Evolutionary conservation across 768 basidiomycete species (phyloP), one percentile per base, ranked within the genome.

Genomic region (Lactarius indigo): DNA sequence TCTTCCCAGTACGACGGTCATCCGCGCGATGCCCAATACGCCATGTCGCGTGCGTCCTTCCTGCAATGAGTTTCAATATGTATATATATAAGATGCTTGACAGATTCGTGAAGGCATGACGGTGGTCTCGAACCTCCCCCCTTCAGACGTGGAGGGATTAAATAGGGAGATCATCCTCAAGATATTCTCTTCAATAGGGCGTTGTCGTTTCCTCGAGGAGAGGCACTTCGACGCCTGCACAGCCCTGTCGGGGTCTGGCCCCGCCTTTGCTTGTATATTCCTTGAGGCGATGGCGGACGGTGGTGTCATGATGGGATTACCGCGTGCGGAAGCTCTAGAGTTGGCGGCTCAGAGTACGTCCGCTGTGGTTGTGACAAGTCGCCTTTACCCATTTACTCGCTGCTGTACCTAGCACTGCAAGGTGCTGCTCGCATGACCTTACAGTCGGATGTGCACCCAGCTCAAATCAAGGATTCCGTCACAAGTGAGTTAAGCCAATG

Each of bases 41-140:
- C 95, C 97, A 23, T 94, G 92, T 80, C 92, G 92, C 77, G 96
- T 95, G 68, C 65, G 85, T 71, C 28, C 7, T n/a, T 13, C 6
- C 13, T 17, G 41, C 44, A 47, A 13, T 13, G 17, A 18, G n/a
- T 18, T 7, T 31, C 3, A 30, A 5, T 12, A 7, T n/a, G n/a
- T 20, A 31, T 47, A 18, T 17, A n/a, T 15, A 33, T n/a, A 5
- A 26, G 28, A 18, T 20, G 13, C 39, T 20, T 56, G 41, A 57
- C 68, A 99, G 97, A 98, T 99, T 74, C 90, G 97, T 26, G 96
- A 98, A 79, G 97, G 97, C 65, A 98, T 99, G 97, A 98, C 96
- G 1, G 89, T 97, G 47, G 84, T 98, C 63, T 91, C 92, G 41
- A 88, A 84, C 17, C 81, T 96, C 44, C 85, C 86, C 5, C 72